These are phyloP conservation scores for Tarenaya hassleriana DNA, from an alignment of 345 rosid genomes.

Conservation along the genomic window DNA sequence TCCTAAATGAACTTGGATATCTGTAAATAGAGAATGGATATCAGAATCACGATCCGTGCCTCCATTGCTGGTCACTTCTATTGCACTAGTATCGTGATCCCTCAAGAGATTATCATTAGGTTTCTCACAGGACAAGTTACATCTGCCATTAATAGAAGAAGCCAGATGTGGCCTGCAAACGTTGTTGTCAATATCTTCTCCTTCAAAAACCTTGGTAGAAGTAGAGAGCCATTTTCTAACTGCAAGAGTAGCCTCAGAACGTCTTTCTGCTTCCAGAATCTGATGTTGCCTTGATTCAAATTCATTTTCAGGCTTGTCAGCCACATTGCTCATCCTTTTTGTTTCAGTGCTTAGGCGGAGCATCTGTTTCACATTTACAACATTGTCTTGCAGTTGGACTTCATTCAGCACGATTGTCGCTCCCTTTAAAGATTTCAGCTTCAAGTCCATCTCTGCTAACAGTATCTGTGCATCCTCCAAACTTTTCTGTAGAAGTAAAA, in stretches of 20 bases:
- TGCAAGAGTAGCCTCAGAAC: slow-evolving; percentile 40
- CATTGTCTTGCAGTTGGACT: slow-evolving; percentile 34
- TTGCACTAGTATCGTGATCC: slow-evolving; percentile 21
- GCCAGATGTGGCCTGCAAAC: slow-evolving; percentile 6
- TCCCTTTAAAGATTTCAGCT: slow-evolving; percentile 58
- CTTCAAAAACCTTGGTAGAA: slow-evolving; percentile 16
- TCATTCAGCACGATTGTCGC: slow-evolving; percentile 60
- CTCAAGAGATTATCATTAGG: slow-evolving; percentile 13
- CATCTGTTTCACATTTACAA: slow-evolving; percentile 33
- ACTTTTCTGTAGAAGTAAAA: slow-evolving; percentile 64
- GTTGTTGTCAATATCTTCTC: slow-evolving; percentile 17
- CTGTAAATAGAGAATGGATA: slow-evolving; percentile 25
- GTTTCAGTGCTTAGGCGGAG: slow-evolving; percentile 28
- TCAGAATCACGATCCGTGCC: slow-evolving; percentile 28
- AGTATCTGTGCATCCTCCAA: slow-evolving; percentile 76
- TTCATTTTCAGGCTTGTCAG: slow-evolving; percentile 32
- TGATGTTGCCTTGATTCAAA: slow-evolving; percentile 33
- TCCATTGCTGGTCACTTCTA: slow-evolving; percentile 26
- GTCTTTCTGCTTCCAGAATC: slow-evolving; percentile 41
- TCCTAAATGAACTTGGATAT: slow-evolving; percentile 25
- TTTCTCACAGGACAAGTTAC: slow-evolving; percentile 7
- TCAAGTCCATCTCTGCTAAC: slow-evolving; percentile 68
- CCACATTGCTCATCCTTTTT: slow-evolving; percentile 40
- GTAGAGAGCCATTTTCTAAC: slow-evolving; percentile 53
- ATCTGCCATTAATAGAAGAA: slow-evolving; percentile 5